These are phyloP conservation scores for Zygoascus meyerae DNA, from an alignment of 1,139 yeast genomes.

Conservation along the genomic window DNA sequence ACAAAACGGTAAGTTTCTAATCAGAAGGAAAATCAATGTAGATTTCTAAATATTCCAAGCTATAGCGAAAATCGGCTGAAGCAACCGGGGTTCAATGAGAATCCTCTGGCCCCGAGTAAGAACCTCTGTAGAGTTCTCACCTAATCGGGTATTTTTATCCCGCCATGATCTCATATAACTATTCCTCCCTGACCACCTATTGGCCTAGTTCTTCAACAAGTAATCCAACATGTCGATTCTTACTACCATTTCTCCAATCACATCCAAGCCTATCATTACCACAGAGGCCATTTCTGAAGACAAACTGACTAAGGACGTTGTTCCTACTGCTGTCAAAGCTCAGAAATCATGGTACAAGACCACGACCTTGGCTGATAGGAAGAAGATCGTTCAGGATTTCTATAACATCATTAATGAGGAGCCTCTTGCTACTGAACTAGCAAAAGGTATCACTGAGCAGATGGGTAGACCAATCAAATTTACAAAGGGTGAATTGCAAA, in stretches of 20 bases:
- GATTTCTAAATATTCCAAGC: too few relatives aligned
- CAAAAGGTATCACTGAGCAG: conserved; percentile 31
- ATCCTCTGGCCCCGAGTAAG: too few relatives aligned
- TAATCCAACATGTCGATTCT: conserved; percentile 18
- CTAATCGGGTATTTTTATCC: too few relatives aligned
- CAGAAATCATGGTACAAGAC: conserved; percentile 29
- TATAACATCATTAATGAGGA: conserved; percentile 28
- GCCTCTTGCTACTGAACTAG: conserved; percentile 24
- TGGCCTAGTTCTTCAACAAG: too few relatives aligned
- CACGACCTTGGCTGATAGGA: conserved; percentile 27
- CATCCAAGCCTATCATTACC: conserved; percentile 27
- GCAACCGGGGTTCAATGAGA: too few relatives aligned
- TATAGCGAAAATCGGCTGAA: too few relatives aligned
- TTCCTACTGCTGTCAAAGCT: conserved; percentile 27
- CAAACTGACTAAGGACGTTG: conserved; percentile 22
- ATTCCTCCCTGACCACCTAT: too few relatives aligned
- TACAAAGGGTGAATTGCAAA: conserved; percentile 33
- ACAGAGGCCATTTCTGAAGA: conserved; percentile 28
- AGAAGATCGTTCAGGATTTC: conserved; percentile 28
- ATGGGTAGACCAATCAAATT: conserved; percentile 37
- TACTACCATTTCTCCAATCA: conserved; percentile 32
- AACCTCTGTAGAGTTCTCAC: too few relatives aligned
- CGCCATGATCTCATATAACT: too few relatives aligned
- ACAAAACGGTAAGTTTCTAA: too few relatives aligned
- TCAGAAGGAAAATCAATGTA: too few relatives aligned